Conservation (phyloP, 2,329 filamentous ascomycete genomes). For the Aspergillus viridinutans region DNA sequence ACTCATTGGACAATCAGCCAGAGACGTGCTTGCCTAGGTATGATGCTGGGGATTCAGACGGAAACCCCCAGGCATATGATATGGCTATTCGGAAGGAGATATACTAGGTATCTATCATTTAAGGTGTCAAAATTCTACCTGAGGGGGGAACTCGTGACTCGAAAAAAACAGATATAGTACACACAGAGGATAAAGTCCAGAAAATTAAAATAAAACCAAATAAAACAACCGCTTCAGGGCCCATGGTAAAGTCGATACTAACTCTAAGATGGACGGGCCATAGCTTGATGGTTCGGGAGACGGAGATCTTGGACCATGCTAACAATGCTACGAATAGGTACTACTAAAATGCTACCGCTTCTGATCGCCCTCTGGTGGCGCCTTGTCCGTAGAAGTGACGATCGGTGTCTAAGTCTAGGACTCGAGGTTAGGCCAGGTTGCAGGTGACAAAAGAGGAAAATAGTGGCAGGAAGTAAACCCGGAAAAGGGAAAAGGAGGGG, state of each 20-base stretch:
- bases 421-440: neutral
- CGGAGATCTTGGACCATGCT: conserved; percentile 15
- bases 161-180: neutral
- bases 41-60: neutral
- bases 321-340: neutral
- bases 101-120: neutral
- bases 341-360: neutral
- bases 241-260: neutral
- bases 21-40: neutral
- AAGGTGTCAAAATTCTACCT: neutral
- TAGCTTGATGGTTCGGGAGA: conserved; percentile 13
- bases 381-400: neutral
- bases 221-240: neutral
- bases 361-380: neutral
- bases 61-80: neutral
- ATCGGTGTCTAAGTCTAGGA: neutral
- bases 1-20: neutral
- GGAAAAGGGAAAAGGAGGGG: neutral
- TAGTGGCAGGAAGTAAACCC: neutral
- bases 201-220: neutral
- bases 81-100: neutral
- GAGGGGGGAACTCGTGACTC: neutral
- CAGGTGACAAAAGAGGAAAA: neutral
- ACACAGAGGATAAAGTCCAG: neutral
- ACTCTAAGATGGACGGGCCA: conserved; percentile 10